These are phyloP conservation scores for Gnetum montanum DNA, from an alignment of 75 land plant genomes.

Conservation along the genomic window DNA sequence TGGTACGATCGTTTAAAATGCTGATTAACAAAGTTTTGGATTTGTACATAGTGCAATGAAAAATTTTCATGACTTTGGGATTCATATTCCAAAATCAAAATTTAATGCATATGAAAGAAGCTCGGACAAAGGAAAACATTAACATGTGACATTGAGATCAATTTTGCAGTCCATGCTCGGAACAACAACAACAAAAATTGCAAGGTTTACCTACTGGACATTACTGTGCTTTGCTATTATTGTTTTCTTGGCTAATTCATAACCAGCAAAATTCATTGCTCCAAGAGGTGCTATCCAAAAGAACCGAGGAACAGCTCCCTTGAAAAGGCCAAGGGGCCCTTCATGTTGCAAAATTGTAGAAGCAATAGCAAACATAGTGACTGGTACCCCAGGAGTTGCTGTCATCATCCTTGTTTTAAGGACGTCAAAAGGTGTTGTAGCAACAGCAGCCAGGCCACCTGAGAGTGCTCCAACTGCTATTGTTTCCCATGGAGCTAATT, in stretches of 20 bases:
- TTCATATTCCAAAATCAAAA: too few relatives aligned
- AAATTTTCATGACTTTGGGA: too few relatives aligned
- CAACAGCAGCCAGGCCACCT: conserved; percentile 88
- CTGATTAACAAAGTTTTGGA: too few relatives aligned
- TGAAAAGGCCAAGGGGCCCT: conserved; percentile 89
- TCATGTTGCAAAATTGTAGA: conserved; percentile 78
- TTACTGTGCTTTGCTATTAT: conserved; percentile 36
- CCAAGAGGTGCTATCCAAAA: conserved; percentile 99
- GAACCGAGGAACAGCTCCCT: conserved; percentile 91
- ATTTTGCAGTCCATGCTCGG: too few relatives aligned
- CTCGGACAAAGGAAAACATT: too few relatives aligned
- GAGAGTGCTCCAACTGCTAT: conserved; percentile 82
- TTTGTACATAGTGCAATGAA: too few relatives aligned
- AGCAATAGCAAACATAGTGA: conserved; percentile 64
- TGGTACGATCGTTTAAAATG: too few relatives aligned
- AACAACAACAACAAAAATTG: too few relatives aligned
- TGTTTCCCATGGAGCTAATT: conserved; percentile 88
- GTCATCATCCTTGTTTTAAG: conserved; percentile 98
- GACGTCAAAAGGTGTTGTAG: conserved; percentile 94
- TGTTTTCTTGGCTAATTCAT: conserved; percentile 89
- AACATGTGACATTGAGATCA: too few relatives aligned
- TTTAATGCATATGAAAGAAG: too few relatives aligned
- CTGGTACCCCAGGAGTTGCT: conserved; percentile 53
- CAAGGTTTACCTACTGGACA: neutral
- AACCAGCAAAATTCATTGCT: conserved; percentile 99